Conservation (phyloP, 2,329 filamentous ascomycete species). For the Fusarium nematophilum region DNA sequence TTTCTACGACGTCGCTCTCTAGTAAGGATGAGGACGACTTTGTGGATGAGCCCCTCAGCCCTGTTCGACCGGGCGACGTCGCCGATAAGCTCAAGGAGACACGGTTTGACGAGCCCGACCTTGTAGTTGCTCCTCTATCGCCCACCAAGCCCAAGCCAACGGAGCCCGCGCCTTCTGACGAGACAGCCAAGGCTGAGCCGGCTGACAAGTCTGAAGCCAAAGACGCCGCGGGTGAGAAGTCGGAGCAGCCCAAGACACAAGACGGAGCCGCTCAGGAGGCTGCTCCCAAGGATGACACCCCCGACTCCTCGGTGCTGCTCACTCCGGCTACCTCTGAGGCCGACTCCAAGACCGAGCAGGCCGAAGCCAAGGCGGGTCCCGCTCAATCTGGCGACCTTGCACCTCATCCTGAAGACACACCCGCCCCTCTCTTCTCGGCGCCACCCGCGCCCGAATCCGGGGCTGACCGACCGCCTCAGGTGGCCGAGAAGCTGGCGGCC, state of each 20-base stretch:
- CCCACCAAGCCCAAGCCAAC: constrained; percentile 55
- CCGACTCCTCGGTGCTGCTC: constrained; percentile 36
- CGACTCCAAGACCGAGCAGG: constrained; percentile 29
- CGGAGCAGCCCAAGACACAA: constrained; percentile 9
- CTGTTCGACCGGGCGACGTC: constrained; percentile 71
- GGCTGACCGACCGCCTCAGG: constrained; percentile 39
- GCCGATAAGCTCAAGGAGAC: constrained; percentile 65
- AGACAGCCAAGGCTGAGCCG: constrained; percentile 23
- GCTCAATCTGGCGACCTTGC: constrained; percentile 50
- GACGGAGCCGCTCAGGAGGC: not conserved
- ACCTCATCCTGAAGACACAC: constrained; percentile 74
- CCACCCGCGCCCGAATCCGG: constrained; percentile 45
- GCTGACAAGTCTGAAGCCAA: constrained; percentile 26
- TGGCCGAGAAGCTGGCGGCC: constrained; percentile 22
- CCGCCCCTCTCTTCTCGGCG: constrained; percentile 68
- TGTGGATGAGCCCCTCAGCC: constrained; percentile 81
- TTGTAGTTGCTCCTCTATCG: constrained; percentile 69
- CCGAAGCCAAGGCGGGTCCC: constrained; percentile 23
- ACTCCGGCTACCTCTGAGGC: constrained; percentile 41
- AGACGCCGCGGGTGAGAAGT: constrained; percentile 5
- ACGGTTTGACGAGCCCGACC: constrained; percentile 65
- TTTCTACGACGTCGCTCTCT: constrained; percentile 46
- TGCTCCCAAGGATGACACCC: constrained; percentile 22
- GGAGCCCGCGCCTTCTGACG: constrained; percentile 34
- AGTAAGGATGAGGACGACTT: constrained; percentile 77